phyloP scores from a whole-genome alignment of 2,329 filamentous ascomycete species.

The Zymoseptoria crescenta region DNA sequence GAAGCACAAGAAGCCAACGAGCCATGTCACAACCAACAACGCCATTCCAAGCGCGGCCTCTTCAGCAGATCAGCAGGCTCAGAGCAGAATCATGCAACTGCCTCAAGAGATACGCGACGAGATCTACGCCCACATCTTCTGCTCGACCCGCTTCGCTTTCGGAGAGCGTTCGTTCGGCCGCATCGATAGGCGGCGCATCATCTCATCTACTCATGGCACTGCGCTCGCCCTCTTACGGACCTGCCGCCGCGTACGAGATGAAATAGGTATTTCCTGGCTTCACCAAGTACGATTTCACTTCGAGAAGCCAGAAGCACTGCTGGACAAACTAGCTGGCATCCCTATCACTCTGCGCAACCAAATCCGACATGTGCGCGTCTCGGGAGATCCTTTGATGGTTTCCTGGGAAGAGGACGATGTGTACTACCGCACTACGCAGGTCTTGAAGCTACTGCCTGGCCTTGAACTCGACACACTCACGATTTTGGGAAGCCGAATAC shows the following conservation, averaged over 20 bases:
- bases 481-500: conserved; percentile 1
- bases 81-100: conserved; percentile 7
- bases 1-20: not conserved
- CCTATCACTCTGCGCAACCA: not conserved
- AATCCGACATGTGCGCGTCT: conserved; percentile 6
- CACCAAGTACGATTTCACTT: conserved; percentile 5
- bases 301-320: conserved; percentile 2
- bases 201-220: conserved; percentile 4
- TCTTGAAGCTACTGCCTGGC: conserved; percentile 6
- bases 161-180: conserved; percentile 6
- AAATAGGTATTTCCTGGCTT: conserved; percentile 5
- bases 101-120: conserved; percentile 12
- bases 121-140: conserved; percentile 11
- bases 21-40: not conserved
- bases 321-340: conserved; percentile 6
- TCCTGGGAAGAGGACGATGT: conserved; percentile 5
- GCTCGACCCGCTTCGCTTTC: conserved; percentile 6
- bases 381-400: conserved; percentile 2
- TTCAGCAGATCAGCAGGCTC: not conserved
- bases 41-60: not conserved
- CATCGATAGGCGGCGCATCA: conserved; percentile 5
- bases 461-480: conserved; percentile 5
- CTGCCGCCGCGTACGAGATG: conserved; percentile 4
- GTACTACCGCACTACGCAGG: conserved; percentile 7
- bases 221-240: conserved; percentile 8